Evolutionary conservation across 805 yeast species (phyloP), one percentile per base, ranked within the genome.

Genomic region (Kockiozyma suomiensis): DNA sequence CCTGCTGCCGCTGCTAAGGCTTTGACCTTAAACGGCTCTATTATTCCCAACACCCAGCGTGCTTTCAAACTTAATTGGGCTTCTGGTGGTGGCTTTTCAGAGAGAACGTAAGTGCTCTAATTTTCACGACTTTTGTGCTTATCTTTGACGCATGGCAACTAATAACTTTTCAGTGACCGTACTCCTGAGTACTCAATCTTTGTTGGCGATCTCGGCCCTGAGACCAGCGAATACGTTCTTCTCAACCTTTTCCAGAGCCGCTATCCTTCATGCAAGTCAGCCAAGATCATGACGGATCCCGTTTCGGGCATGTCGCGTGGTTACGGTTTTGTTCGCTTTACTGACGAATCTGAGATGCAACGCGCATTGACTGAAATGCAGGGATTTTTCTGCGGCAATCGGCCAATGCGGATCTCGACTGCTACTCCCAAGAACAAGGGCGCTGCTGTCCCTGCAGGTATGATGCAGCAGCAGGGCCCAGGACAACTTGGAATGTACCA

Each of bases 321-420:
- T 12, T 91, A 87, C 73, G 97, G 97, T 1, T 92, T 92, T 76
- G 89, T 90, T n/a, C 83, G 89, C 62, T 90, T 91, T 70, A 69
- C 78, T 37, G 80, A 80, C 59, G 85, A 82, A 61, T 78, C 79
- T 10, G 90, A 87, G 41, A 90, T 87, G 73, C 86, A 84, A 66
- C 80, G 84, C 53, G 90, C 97, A 0, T 72, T 90, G 42, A 70
- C 79, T 23, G 96, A 88, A 70, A 88, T 90, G 96, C 92, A 88
- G 73, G 96, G 96, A 3, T 79, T 79, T 19, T 76, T 83, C 41
- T 74, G 90, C 47, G 85, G 87, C 56, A 87, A 88, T 17, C 79
- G 92, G 66, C 87, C 96, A 4, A 86, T 91, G 52, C 78, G 94
- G 63, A 88, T 91, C 32, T 85, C 89, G 12, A 82, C 87, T 4